Percentiles rank a stretch among this genome's conserved stretches.
These are phyloP conservation scores for Aspergillus hortae DNA, from an alignment of 2,329 filamentous ascomycete species.

Conservation along the genomic window DNA sequence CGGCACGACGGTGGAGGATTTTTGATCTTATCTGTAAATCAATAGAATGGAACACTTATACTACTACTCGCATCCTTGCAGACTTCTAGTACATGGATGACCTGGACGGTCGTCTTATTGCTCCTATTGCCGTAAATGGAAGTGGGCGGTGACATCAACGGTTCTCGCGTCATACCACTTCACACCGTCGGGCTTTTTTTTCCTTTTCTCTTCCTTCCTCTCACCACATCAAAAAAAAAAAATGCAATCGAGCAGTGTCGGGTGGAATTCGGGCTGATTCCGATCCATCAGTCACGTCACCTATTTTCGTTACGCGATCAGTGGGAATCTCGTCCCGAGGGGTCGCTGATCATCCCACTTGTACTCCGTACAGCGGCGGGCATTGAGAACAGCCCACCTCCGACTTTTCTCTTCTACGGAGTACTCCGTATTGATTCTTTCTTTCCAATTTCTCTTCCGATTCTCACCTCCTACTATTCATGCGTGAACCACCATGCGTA, in stretches of 20 bases:
- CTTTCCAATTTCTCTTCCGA: background rate
- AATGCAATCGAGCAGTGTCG: background rate
- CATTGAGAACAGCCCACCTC: background rate
- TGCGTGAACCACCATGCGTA: constrained; percentile 20
- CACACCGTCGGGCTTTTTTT: background rate
- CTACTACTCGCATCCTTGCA: background rate
- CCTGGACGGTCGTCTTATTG: too few species aligned
- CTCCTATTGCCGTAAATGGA: background rate
- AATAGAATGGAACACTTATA: background rate
- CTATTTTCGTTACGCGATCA: background rate
- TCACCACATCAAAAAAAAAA: background rate
- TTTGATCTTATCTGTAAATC: constrained; percentile 21
- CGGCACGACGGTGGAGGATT: constrained; percentile 48
- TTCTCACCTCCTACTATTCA: background rate
- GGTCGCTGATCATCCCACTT: background rate
- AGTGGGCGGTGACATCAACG: background rate
- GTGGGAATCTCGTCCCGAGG: background rate
- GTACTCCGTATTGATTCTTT: background rate
- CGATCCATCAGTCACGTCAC: background rate
- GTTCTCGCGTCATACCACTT: background rate
- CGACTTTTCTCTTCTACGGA: too few species aligned
- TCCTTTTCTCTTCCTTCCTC: background rate
- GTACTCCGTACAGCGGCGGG: background rate
- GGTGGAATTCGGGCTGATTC: background rate
- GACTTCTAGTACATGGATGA: background rate